These are phyloP conservation scores for Gleditsia sinensis DNA, from an alignment of 306 rosid species.

Conservation along the genomic window DNA sequence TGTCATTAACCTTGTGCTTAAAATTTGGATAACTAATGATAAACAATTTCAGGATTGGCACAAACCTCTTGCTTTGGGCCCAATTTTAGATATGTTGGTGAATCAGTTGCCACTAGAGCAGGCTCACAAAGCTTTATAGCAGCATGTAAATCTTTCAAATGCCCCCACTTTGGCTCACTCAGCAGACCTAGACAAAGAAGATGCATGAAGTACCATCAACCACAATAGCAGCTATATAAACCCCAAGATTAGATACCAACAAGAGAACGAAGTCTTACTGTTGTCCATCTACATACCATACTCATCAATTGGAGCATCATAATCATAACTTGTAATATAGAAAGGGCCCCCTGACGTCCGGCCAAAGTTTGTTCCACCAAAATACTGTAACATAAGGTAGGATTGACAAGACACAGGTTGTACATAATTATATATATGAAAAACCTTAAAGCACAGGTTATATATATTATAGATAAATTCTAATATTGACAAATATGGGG, in stretches of 20 bases:
- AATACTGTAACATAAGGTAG: slow-evolving; percentile 65
- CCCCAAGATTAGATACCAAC: slow-evolving; percentile 23
- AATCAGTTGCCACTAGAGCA: slow-evolving; percentile 78
- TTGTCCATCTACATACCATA: slow-evolving; percentile 64
- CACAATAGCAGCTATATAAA: slow-evolving; percentile 30
- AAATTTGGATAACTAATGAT: background rate
- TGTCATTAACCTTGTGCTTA: slow-evolving; percentile 17
- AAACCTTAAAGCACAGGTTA: slow-evolving; percentile 9
- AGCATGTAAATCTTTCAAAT: slow-evolving; percentile 91
- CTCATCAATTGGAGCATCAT: slow-evolving; percentile 97
- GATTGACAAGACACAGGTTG: slow-evolving; percentile 39
- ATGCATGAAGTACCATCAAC: slow-evolving; percentile 19
- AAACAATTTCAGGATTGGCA: slow-evolving; percentile 28
- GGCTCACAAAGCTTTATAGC: slow-evolving; percentile 95
- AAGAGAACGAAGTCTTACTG: background rate
- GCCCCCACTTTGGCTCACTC: slow-evolving; percentile 97
- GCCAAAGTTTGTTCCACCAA: slow-evolving; percentile 98
- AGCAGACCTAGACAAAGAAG: slow-evolving; percentile 65
- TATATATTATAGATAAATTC: slow-evolving; percentile 12
- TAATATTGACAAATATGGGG: background rate
- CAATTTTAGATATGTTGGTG: slow-evolving; percentile 73
- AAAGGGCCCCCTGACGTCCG: slow-evolving; percentile 97
- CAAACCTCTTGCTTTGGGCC: slow-evolving; percentile 97
- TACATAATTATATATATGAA: slow-evolving; percentile 10
- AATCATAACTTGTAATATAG: slow-evolving; percentile 94